Evolutionary conservation across 73 alveolate genomes (phyloP), one percentile per base, ranked within the genome.

Genomic region (Uronychia setigera): DNA sequence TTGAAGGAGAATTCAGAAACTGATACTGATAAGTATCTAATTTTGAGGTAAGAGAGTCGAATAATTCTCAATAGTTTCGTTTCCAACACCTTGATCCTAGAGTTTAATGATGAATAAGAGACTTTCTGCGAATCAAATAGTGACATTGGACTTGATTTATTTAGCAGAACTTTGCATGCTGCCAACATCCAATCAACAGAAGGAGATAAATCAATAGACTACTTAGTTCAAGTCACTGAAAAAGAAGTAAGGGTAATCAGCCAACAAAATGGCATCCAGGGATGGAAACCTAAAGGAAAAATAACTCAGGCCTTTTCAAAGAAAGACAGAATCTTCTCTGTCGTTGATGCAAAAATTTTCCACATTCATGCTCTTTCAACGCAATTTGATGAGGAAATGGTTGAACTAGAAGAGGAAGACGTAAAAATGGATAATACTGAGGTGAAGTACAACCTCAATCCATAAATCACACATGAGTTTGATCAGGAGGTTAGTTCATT

Each of bases 311-410:
- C 67, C 5, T 46, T 19, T 11, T 46, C 67, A 5, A 5, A 46
- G 67, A 19, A 46, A 46, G 19, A 46, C 19, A 46, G 67, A 46
- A 19, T 46, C 67, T 46, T 46, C 67, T 5, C 19, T 46, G 19
- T 46, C 19, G 5, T 5, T 19, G 67, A 46, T 46, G 67, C n/a
- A 19, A 46, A 46, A 19, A 46, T 11, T 5, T 46, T 46, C 67
- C 19, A 11, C 67, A 46, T 5, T 46, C 19, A 11, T 46, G 67
- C 19, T 11, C 5, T 46, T 46, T 46, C 67, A 46, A 11, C 67
- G 67, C n/a, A n/a, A n/a, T n/a, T n/a, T n/a, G 67, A 46, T 46
- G 67, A 46, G 19, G 67, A 46, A 46, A 46, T 46, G 67, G 67
- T 19, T 19, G n/a, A n/a, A n/a, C 67, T 19, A 5, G 19, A 46